phyloP scores from a whole-genome alignment of 768 basidiomycete genomes.

The Cyclocybe aegerita region DNA sequence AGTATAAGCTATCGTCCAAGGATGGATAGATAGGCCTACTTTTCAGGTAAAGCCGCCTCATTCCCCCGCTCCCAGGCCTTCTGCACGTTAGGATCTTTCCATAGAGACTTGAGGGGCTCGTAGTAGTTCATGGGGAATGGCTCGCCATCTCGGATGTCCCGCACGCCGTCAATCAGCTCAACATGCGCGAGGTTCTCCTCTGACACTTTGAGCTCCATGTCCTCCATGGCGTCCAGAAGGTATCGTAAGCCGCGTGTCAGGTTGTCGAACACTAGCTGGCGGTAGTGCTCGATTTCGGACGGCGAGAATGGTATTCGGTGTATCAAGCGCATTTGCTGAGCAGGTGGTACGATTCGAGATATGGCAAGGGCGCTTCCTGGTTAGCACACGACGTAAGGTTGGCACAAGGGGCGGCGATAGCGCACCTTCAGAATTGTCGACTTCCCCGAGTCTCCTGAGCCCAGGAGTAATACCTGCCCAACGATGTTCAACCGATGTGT shows the following conservation, averaged over 20 bases:
- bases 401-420: background rate
- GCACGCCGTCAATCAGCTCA: conserved; percentile 62
- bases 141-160: conserved; percentile 78
- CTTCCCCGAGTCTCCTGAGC: conserved; percentile 93
- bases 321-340: conserved; percentile 94
- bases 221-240: conserved; percentile 86
- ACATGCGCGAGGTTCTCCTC: conserved; percentile 59
- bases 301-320: conserved; percentile 82
- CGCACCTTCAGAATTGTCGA: conserved; percentile 84
- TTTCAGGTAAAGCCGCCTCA: conserved; percentile 90
- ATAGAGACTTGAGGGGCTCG: conserved; percentile 67
- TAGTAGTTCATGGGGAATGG: conserved; percentile 71
- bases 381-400: background rate
- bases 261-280: conserved; percentile 93
- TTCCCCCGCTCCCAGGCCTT: conserved; percentile 81
- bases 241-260: conserved; percentile 82
- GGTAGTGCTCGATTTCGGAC: conserved; percentile 83
- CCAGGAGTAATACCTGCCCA: conserved; percentile 77
- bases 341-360: conserved; percentile 2
- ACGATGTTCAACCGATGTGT: conserved; percentile 1
- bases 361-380: background rate
- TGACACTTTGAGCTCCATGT: conserved; percentile 76
- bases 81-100: conserved; percentile 76
- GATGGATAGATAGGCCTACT: conserved; percentile 44
- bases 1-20: background rate